Percentiles rank a stretch among this genome's conserved stretches.
phyloP scores from a whole-genome alignment of 495 filamentous ascomycete genomes.

The Choiromyces venosus region DNA sequence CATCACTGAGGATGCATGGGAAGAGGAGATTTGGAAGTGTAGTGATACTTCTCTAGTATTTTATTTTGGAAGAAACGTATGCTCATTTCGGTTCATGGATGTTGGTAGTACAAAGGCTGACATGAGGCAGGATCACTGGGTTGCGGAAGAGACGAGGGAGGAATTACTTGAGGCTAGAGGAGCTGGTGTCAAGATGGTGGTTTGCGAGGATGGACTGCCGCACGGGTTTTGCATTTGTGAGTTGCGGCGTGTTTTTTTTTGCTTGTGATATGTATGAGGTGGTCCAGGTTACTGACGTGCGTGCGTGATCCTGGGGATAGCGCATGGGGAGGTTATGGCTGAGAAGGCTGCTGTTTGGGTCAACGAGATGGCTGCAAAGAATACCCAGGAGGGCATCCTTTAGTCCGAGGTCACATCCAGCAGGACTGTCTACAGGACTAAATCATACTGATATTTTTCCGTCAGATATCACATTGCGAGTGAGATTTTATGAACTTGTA shows the following conservation, averaged over 20 bases:
- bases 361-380: constrained; percentile 47
- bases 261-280: neutral
- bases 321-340: constrained; percentile 60
- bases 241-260: constrained; percentile 36
- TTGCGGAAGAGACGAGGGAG: constrained; percentile 68
- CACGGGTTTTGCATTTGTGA: constrained; percentile 79
- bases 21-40: constrained; percentile 70
- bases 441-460: neutral
- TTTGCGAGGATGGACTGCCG: constrained; percentile 66
- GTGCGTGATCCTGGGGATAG: constrained; percentile 42
- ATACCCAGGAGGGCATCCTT: neutral
- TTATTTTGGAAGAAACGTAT: constrained; percentile 61
- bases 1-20: constrained; percentile 75
- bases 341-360: constrained; percentile 61
- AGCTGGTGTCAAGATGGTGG: constrained; percentile 55
- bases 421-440: too few species aligned
- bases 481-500: neutral
- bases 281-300: constrained; percentile 15
- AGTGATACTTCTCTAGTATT: constrained; percentile 54
- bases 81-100: neutral
- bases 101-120: neutral
- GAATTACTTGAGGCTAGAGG: constrained; percentile 58
- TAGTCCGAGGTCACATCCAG: neutral
- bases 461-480: neutral
- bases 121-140: constrained; percentile 65